Evolutionary conservation across 352 stramenopile species (phyloP).

Genomic region (Phytopythium sindhum): DNA sequence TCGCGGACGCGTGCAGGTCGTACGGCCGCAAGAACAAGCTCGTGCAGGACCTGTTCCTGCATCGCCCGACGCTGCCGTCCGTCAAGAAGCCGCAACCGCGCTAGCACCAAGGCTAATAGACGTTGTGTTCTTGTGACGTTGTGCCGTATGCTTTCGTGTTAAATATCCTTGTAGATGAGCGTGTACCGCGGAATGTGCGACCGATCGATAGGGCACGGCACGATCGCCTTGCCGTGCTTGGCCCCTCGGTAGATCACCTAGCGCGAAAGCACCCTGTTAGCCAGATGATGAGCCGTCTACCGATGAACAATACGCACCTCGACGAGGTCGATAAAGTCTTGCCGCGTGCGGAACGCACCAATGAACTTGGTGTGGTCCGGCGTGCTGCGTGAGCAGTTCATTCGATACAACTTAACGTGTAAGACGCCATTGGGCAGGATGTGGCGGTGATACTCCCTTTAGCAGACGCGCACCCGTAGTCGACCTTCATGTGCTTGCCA

Average conservation of each 20-base stretch:
- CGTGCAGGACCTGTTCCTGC: slow-evolving; percentile 58
- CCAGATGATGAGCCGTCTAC: neutral
- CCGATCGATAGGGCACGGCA: slow-evolving; percentile 75
- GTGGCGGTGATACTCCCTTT: neutral
- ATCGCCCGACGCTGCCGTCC: slow-evolving; percentile 37
- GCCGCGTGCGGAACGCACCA: slow-evolving; percentile 66
- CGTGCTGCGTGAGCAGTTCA: slow-evolving; percentile 38
- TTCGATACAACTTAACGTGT: neutral
- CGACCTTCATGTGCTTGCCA: slow-evolving; percentile 87
- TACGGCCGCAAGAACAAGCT: slow-evolving; percentile 55
- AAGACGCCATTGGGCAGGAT: neutral
- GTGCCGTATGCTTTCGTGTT: neutral
- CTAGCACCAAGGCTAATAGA: neutral
- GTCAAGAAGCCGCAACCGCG: slow-evolving; percentile 22
- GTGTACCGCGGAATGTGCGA: slow-evolving; percentile 78
- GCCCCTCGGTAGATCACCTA: slow-evolving; percentile 84
- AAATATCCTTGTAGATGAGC: slow-evolving; percentile 83
- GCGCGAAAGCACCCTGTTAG: neutral
- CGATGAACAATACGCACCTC: slow-evolving; percentile 36
- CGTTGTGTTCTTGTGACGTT: neutral
- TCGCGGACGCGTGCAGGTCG: slow-evolving; percentile 29
- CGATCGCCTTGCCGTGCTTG: slow-evolving; percentile 75
- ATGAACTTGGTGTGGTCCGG: slow-evolving; percentile 89
- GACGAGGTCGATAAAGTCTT: slow-evolving; percentile 86
- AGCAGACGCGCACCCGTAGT: slow-evolving; percentile 63